A percentile compares a stretch with the other conserved stretches of the same genome.
Conservation (phyloP, 164 flowering plant genomes). For the Tetracentron sinense region DNA sequence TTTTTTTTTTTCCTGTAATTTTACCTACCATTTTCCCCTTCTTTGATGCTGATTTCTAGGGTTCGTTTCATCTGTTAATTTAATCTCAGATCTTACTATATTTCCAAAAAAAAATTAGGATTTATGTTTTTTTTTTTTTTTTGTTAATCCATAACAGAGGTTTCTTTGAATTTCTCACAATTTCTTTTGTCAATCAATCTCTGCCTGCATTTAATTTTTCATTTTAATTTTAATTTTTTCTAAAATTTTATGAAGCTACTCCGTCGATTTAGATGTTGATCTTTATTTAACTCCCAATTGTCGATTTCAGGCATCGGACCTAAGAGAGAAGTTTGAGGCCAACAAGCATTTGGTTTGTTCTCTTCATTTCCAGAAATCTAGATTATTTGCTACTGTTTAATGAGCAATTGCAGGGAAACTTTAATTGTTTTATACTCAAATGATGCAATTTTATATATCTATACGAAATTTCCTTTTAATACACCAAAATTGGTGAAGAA, state of each 20-base stretch:
- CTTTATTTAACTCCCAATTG: not conserved
- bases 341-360: slow-evolving; percentile 74
- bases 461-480: too few relatives aligned
- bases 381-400: not conserved
- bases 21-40: not conserved
- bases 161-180: not conserved
- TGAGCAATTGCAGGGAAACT: too few relatives aligned
- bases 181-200: too few relatives aligned
- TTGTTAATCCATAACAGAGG: not conserved
- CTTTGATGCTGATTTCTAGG: not conserved
- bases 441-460: too few relatives aligned
- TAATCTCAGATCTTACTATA: too few relatives aligned
- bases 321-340: slow-evolving; percentile 76
- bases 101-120: too few relatives aligned
- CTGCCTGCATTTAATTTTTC: too few relatives aligned
- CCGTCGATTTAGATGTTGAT: too few relatives aligned
- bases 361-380: not conserved
- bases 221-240: too few relatives aligned
- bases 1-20: not conserved
- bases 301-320: slow-evolving; percentile 59
- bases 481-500: too few relatives aligned
- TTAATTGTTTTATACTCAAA: too few relatives aligned
- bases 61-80: not conserved
- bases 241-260: too few relatives aligned
- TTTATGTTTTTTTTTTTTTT: not conserved